A percentile compares a stretch with the other conserved stretches of the same genome.
phyloP scores from a whole-genome alignment of 2,329 filamentous ascomycete genomes.

The Diaporthe citrichinensis region DNA sequence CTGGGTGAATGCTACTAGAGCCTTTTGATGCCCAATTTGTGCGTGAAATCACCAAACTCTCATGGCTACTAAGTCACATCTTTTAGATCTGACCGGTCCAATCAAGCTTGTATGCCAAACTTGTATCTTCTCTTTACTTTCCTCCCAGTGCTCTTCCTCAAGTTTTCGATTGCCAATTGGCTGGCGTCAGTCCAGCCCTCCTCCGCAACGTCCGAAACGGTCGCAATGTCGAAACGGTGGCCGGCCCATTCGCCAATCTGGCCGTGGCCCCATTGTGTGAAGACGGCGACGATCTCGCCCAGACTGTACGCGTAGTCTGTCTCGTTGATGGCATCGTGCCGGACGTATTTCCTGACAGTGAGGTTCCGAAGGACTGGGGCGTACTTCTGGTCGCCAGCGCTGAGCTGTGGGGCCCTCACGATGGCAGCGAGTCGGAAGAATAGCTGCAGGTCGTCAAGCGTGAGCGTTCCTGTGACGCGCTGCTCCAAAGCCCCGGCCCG shows the following conservation, averaged over 20 bases:
- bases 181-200: neutral
- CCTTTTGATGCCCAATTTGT: too few relatives aligned
- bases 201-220: neutral
- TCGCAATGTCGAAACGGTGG: slow-evolving; percentile 5
- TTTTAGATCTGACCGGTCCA: neutral
- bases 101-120: neutral
- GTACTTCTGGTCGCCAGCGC: too few relatives aligned
- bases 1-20: too few relatives aligned
- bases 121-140: too few relatives aligned
- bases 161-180: neutral
- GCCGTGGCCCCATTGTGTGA: neutral
- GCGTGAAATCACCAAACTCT: too few relatives aligned
- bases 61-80: neutral
- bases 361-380: neutral
- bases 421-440: neutral
- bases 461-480: neutral
- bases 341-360: neutral
- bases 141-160: neutral
- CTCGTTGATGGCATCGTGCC: neutral
- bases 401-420: neutral
- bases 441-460: neutral
- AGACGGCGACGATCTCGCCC: neutral
- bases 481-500: neutral
- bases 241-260: neutral
- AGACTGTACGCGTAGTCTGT: slow-evolving; percentile 21